A percentile compares a stretch with the other conserved stretches of the same genome.
These are phyloP conservation scores for Epichloe bromicola DNA, from an alignment of 2,329 filamentous ascomycete species.

Conservation along the genomic window DNA sequence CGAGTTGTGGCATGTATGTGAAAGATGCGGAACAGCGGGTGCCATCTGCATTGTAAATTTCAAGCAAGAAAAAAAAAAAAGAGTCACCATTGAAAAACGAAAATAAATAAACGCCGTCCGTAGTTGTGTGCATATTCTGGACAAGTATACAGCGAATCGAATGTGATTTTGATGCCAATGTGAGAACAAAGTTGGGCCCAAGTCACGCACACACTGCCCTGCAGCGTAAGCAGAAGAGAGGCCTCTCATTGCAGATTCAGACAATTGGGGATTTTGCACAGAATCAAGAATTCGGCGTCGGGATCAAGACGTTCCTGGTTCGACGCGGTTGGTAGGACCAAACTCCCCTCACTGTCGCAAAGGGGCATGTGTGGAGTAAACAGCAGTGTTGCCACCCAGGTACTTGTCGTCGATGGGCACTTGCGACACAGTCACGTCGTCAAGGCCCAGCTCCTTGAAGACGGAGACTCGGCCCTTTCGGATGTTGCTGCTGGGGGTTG, in stretches of 20 bases:
- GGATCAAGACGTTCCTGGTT: not conserved
- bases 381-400: not conserved
- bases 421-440: constrained; percentile 12
- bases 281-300: not conserved
- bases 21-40: not conserved
- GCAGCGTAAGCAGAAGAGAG: not conserved
- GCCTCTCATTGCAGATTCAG: too few relatives aligned
- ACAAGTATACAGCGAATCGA: not conserved
- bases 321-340: not conserved
- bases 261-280: not conserved
- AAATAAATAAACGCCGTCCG: not conserved
- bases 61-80: not conserved
- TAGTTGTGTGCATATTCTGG: not conserved
- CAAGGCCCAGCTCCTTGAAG: constrained; percentile 38
- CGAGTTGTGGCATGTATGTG: not conserved
- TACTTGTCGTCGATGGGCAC: not conserved
- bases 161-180: not conserved
- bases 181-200: not conserved
- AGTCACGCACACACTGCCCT: not conserved
- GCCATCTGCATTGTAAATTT: not conserved
- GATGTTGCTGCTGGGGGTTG: constrained; percentile 29
- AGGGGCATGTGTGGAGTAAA: not conserved
- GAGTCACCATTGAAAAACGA: not conserved
- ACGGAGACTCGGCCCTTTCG: constrained; percentile 37
- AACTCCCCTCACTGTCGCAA: not conserved